phyloP scores from a whole-genome alignment of 208 protist genomes.

The Crithidia thermophila region DNA sequence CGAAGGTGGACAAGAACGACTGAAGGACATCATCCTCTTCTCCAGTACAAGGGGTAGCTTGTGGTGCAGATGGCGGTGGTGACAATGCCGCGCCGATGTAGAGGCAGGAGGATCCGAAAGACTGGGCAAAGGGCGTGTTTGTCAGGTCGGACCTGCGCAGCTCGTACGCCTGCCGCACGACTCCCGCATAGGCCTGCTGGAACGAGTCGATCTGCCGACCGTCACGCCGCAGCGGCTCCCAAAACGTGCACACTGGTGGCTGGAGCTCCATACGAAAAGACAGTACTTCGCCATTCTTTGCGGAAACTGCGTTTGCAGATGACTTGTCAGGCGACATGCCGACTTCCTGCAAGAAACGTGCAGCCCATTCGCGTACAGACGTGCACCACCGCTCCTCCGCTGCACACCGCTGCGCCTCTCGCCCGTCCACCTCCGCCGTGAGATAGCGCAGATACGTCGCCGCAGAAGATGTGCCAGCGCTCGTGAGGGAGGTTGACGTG shows the following conservation, averaged over 20 bases:
- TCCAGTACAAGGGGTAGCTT: neutral
- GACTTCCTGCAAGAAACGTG: neutral
- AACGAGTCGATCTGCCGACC: slow-evolving; percentile 1
- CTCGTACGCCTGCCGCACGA: slow-evolving; percentile 27
- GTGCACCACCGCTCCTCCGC: slow-evolving; percentile 28
- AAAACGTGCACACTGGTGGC: slow-evolving; percentile 16
- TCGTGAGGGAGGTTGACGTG: too few relatives aligned
- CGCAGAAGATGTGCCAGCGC: neutral
- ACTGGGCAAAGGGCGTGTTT: slow-evolving; percentile 38
- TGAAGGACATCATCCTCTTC: neutral
- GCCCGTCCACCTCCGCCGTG: slow-evolving; percentile 34
- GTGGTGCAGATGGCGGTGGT: neutral
- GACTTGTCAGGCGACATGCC: too few relatives aligned
- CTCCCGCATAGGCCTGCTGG: slow-evolving; percentile 23
- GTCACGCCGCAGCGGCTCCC: neutral
- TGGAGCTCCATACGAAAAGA: neutral
- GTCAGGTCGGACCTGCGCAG: slow-evolving; percentile 20
- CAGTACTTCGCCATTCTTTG: too few relatives aligned
- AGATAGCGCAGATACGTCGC: slow-evolving; percentile 38
- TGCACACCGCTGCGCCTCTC: slow-evolving; percentile 31
- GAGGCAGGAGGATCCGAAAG: slow-evolving; percentile 10
- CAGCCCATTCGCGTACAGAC: slow-evolving; percentile 34
- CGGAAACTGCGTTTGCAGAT: neutral
- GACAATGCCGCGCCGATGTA: slow-evolving; percentile 1
- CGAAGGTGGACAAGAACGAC: neutral